Conservation (phyloP, 1,284 basidiomycete genomes). For the Heterobasidion occidentale region DNA sequence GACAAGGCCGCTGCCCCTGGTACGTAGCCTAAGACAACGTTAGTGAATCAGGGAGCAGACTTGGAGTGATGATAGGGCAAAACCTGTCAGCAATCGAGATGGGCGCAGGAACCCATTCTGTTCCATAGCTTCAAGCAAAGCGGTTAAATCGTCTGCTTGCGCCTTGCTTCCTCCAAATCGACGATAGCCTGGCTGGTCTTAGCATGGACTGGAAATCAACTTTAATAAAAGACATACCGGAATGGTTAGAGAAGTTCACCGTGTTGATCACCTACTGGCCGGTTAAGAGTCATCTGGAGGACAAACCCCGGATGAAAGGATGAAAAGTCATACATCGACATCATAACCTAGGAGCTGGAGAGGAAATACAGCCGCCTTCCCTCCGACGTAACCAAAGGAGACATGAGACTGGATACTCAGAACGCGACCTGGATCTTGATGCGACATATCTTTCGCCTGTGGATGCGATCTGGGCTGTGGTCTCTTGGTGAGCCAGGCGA, state of each 20-base stretch:
- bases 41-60: neutral
- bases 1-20: slow-evolving; percentile 77
- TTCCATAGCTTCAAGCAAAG: slow-evolving; percentile 63
- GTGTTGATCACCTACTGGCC: slow-evolving; percentile 77
- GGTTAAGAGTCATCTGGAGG: neutral
- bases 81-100: slow-evolving; percentile 66
- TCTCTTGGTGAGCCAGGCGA: neutral
- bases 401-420: slow-evolving; percentile 92
- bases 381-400: slow-evolving; percentile 92
- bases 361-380: slow-evolving; percentile 92
- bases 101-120: slow-evolving; percentile 61
- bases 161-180: slow-evolving; percentile 70
- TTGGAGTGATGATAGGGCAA: slow-evolving; percentile 4
- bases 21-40: slow-evolving; percentile 59
- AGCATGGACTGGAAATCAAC: neutral
- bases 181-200: slow-evolving; percentile 55
- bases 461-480: neutral
- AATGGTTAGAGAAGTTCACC: slow-evolving; percentile 93
- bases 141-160: slow-evolving; percentile 56
- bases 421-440: slow-evolving; percentile 34
- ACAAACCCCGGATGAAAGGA: neutral
- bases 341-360: slow-evolving; percentile 94
- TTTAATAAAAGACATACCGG: slow-evolving; percentile 45
- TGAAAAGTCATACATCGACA: slow-evolving; percentile 71
- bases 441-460: slow-evolving; percentile 17